Conservation (phyloP, 768 basidiomycete genomes). For the Russula brevipes region DNA sequence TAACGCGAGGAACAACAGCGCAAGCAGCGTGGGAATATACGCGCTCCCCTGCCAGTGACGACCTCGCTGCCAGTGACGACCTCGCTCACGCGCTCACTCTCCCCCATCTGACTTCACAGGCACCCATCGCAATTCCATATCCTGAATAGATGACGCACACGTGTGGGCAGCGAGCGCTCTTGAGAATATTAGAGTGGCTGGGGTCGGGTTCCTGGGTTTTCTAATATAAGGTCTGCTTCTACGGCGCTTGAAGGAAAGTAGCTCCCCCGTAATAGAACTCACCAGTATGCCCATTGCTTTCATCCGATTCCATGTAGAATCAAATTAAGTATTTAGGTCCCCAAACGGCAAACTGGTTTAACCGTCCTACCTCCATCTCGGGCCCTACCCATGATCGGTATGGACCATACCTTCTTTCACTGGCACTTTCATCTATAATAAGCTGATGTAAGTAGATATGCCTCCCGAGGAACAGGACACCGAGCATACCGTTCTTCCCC, state of each 20-base stretch:
- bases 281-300: background rate
- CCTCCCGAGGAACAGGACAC: background rate
- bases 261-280: background rate
- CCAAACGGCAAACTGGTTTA: background rate
- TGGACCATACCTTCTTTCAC: background rate
- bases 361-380: background rate
- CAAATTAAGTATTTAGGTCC: background rate
- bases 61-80: too few species aligned
- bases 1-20: background rate
- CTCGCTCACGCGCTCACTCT: background rate
- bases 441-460: background rate
- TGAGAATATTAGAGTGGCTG: background rate
- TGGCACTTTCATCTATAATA: background rate
- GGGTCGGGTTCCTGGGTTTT: background rate
- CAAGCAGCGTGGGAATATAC: slow-evolving; percentile 7
- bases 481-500: background rate
- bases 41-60: too few species aligned
- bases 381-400: background rate
- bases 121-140: background rate
- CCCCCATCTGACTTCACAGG: background rate
- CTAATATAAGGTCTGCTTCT: background rate
- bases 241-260: background rate
- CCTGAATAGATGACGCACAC: background rate
- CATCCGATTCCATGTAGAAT: background rate
- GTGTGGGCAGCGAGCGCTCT: background rate